These are phyloP conservation scores for Emmonsia crescens DNA, from an alignment of 2,329 filamentous ascomycete genomes.

Conservation along the genomic window DNA sequence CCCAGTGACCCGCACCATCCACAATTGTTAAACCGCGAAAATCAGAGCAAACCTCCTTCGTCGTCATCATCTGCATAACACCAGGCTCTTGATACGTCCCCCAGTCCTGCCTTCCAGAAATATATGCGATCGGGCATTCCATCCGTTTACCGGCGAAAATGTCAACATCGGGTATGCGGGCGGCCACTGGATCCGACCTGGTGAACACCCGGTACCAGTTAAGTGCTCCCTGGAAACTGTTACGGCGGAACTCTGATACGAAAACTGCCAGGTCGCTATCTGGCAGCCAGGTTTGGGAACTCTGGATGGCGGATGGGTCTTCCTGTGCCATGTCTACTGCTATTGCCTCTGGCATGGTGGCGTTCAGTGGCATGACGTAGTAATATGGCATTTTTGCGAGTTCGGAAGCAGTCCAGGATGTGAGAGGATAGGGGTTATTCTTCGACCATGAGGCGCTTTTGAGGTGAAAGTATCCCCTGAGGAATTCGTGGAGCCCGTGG, in stretches of 20 bases:
- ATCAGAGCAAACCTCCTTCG: constrained; percentile 38
- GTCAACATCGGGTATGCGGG: constrained; percentile 41
- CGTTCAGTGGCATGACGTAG: constrained; percentile 53
- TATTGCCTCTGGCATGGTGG: constrained; percentile 50
- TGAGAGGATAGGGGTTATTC: constrained; percentile 45
- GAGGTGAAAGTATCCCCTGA: constrained; percentile 57
- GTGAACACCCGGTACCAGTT: constrained; percentile 53
- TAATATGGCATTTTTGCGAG: constrained; percentile 53
- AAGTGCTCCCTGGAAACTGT: constrained; percentile 53
- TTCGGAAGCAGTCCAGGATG: constrained; percentile 46
- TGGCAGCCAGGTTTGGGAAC: constrained; percentile 42
- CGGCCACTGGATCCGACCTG: constrained; percentile 40
- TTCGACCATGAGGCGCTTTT: constrained; percentile 52
- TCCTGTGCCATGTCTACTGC: constrained; percentile 44
- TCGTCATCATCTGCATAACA: constrained; percentile 46
- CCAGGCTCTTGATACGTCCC: constrained; percentile 58
- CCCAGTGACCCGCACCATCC: constrained; percentile 57
- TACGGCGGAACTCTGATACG: constrained; percentile 49
- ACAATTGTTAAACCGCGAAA: constrained; percentile 46
- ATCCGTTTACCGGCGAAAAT: constrained; percentile 52
- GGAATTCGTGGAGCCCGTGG: constrained; percentile 47
- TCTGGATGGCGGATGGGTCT: constrained; percentile 32
- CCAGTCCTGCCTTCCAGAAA: constrained; percentile 56
- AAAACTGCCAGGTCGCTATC: constrained; percentile 51
- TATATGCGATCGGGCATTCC: constrained; percentile 49